Base-by-base conservation (phyloP, 495 filamentous ascomycete genomes). In the Clavariopsis aquatica region DNA sequence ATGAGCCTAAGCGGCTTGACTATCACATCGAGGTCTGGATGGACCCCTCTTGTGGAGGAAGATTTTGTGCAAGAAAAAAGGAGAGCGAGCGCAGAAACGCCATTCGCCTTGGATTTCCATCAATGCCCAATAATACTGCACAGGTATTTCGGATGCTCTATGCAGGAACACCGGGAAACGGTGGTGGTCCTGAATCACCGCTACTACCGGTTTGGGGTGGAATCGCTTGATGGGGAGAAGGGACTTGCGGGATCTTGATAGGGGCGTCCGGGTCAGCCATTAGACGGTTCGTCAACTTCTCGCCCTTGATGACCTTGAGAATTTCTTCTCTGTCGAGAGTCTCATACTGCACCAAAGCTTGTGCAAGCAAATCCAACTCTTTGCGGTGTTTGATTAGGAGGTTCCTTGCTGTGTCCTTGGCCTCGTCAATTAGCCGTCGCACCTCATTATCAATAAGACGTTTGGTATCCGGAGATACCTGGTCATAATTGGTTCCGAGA, bases 281-380 rank as follows among this genome's bases (percentile, higher is more conserved):
- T 23, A 88, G 52, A 64, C 82, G 86, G 15, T 85, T 83, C n/a
- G 77, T 72, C 19, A 97, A 78, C 73, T 89, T 90, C 76, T 96
- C 91, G 19, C 94, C 94, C 58, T 81, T 81, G 26, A 97, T 81
- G 1, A 96, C 89, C 78, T 88, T 91, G 74, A 89, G 89, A 69
- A 97, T 93, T 71, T 98, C 95, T 24, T 89, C 87, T 72, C 87
- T 88, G 66, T 85, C 89, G 23, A 97, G 78, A 1, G 90, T 95
- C 77, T 98, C 95, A 76, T 97, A 97, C 78, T 98, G 88, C 26
- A 98, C 85, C 13, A 98, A 78, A 2, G 92, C 94, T 70, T 92
- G 86, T 28, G 93, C 93, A 5, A 98, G 78, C 20, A 88, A 75
- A 64, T 98, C 93, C 10, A 98, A 82, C 71, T 96, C 93, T 55